phyloP scores from a whole-genome alignment of 2,329 filamentous ascomycete species.

The Paecilomyces variotii region DNA sequence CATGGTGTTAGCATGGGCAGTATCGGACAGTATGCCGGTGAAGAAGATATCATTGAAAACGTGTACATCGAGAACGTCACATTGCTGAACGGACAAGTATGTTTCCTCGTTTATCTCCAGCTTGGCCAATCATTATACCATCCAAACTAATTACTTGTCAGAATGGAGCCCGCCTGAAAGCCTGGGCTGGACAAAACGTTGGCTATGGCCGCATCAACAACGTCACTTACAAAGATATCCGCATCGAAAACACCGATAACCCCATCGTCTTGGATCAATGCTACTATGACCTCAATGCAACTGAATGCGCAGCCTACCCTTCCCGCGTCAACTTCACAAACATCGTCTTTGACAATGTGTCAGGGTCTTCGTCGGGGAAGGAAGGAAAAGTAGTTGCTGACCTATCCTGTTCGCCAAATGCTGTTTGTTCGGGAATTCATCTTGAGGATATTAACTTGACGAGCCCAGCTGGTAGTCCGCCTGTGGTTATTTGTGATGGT shows the following conservation, averaged over 20 bases:
- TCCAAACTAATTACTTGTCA: constrained; percentile 23
- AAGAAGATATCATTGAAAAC: constrained; percentile 61
- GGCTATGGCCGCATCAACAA: constrained; percentile 56
- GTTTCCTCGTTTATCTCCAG: constrained; percentile 4
- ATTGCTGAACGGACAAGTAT: constrained; percentile 47
- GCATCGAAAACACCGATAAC: constrained; percentile 55
- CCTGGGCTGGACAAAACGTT: constrained; percentile 65
- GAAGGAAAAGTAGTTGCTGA: neutral
- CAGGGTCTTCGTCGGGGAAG: neutral
- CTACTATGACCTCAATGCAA: constrained; percentile 55
- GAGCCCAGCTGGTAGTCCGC: neutral
- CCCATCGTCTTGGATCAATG: constrained; percentile 59
- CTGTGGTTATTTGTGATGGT: neutral
- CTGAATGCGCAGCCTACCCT: constrained; percentile 52
- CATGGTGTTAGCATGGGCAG: constrained; percentile 66
- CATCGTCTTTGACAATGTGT: neutral
- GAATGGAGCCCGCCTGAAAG: constrained; percentile 65
- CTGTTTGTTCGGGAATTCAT: neutral
- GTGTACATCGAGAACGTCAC: constrained; percentile 56
- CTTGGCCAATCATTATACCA: constrained; percentile 26
- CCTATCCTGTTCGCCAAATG: neutral
- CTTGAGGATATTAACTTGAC: neutral
- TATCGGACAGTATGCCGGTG: constrained; percentile 57
- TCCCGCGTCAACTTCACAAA: constrained; percentile 22
- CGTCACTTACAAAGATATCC: constrained; percentile 58